phyloP scores from a whole-genome alignment of 495 filamentous ascomycete genomes.

The Symbiotaphrina buchneri region DNA sequence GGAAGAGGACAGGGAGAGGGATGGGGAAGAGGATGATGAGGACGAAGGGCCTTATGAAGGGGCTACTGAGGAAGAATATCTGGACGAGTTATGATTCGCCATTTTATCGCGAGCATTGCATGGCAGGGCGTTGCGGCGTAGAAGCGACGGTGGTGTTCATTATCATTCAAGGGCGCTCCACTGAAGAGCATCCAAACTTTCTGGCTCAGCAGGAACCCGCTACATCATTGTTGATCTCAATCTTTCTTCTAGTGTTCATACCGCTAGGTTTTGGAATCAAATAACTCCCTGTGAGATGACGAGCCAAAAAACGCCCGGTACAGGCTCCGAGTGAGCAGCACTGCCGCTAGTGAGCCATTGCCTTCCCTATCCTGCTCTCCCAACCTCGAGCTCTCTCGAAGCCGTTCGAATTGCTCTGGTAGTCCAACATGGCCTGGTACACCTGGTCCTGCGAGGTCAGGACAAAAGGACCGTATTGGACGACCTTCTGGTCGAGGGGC shows the following conservation, averaged over 20 bases:
- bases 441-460: slow-evolving; percentile 66
- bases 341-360: slow-evolving; percentile 24
- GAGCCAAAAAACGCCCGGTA: no score
- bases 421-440: slow-evolving; percentile 78
- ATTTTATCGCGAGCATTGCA: neutral
- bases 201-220: no score
- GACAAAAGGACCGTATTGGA: slow-evolving; percentile 95
- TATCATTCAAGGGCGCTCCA: no score
- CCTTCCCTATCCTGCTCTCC: slow-evolving; percentile 87
- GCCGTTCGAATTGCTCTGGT: slow-evolving; percentile 61
- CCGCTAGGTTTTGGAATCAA: no score
- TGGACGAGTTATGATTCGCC: slow-evolving; percentile 4
- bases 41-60: slow-evolving; percentile 1
- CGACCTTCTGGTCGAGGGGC: slow-evolving; percentile 74
- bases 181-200: no score
- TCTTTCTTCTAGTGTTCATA: no score
- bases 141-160: no score
- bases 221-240: no score
- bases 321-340: no score
- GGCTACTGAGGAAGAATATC: neutral
- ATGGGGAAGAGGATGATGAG: slow-evolving; percentile 1
- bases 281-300: no score
- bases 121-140: neutral
- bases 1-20: neutral
- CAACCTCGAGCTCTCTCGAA: slow-evolving; percentile 73